Base-by-base conservation (phyloP, 176 grass and related monocot species). In the Juncus inflexus region DNA sequence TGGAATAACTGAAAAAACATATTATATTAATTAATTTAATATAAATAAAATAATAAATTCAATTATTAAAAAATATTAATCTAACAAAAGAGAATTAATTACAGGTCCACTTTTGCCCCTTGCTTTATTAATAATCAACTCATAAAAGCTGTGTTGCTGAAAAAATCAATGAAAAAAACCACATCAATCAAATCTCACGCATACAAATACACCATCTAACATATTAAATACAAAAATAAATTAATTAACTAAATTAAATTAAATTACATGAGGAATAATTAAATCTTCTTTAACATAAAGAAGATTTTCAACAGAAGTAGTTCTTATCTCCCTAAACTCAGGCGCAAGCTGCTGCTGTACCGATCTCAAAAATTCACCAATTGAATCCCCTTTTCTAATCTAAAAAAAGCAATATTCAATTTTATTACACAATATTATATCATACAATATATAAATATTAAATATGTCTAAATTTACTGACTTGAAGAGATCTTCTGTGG, bases 211-310 rank as follows among this genome's bases (percentile, higher is more conserved):
- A 72, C 57, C 43, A 73, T 41, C 58, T 47, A 47, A 47, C 43
- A 47, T 47, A 47, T 47, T 47, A 47, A 47, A 47, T 47, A 47
- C 9, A 47, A 47, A 47, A 47, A 45, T 4, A 7, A 47, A 9
- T 6, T 47, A 47, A 5, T 47, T 6, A 56, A 11, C 9, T 60
- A 52, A 15, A 72, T 62, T 55, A 65, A 89, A 67, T 9, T 11
- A 64, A 63, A 56, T 55, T 92, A 99, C 94, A 76, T 99, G 94
- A 82, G 94, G 94, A 37, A 99, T 92, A 50, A 99, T 99, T 60
- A 99, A 69, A 84, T 99, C 94, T 92, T 99, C 94, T 83, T 99
- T 99, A 52, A 99, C 94, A 70, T 99, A 99, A 51, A 99, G 85
- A 56, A 92, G 80, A 58, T 99, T 99, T 65, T 99, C 89, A 54